These are phyloP conservation scores for Tuber melanosporum DNA, from an alignment of 495 filamentous ascomycete species.

Conservation along the genomic window DNA sequence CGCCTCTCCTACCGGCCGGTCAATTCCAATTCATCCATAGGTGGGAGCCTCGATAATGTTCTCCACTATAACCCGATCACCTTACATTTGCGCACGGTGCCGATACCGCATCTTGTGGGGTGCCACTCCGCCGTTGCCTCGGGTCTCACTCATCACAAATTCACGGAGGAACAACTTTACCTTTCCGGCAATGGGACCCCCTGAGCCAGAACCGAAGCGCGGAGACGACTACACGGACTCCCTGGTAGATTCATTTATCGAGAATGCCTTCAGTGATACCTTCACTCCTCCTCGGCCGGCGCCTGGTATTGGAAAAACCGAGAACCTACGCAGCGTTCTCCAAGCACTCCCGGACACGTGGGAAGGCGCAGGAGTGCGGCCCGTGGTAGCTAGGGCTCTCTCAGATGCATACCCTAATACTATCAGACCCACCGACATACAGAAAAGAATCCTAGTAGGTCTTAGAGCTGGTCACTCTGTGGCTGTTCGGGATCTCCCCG, in stretches of 20 bases:
- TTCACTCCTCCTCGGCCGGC: not conserved
- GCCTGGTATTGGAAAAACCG: not conserved
- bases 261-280: conserved; percentile 5
- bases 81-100: conserved; percentile 38
- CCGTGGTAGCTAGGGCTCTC: conserved; percentile 25
- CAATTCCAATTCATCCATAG: not conserved
- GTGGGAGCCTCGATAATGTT: conserved; percentile 21
- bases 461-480: conserved; percentile 31
- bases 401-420: conserved; percentile 31
- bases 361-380: conserved; percentile 30
- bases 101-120: conserved; percentile 19
- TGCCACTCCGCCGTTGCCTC: not conserved
- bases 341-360: conserved; percentile 9
- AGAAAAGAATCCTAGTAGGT: conserved; percentile 26
- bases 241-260: conserved; percentile 6
- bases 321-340: not conserved
- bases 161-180: not conserved
- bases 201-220: conserved; percentile 1
- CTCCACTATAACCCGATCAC: conserved; percentile 22
- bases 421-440: conserved; percentile 19
- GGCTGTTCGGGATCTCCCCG: conserved; percentile 24
- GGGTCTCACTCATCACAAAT: not conserved
- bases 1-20: not conserved
- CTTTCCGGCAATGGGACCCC: not conserved
- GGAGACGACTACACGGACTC: not conserved